Conservation (phyloP, 805 yeast genomes). For the Candida stauntonica region DNA sequence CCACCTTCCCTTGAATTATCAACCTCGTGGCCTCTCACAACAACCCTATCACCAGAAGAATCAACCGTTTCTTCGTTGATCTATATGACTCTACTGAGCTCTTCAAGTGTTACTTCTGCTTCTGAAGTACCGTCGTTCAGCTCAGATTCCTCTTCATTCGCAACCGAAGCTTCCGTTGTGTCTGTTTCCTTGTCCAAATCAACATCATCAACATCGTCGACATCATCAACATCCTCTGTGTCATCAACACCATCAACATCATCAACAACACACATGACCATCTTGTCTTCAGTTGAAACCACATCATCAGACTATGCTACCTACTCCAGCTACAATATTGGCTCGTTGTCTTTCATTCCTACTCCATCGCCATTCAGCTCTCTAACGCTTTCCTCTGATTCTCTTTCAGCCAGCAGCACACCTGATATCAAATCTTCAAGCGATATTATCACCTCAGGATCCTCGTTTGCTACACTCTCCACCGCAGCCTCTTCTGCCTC, state of each 20-base stretch:
- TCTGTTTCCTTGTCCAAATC: background rate
- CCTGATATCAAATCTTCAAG: no score
- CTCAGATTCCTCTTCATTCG: background rate
- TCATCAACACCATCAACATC: background rate
- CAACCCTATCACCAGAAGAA: background rate
- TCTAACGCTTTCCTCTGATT: no score
- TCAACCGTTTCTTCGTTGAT: background rate
- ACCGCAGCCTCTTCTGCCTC: background rate
- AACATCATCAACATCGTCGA: no score
- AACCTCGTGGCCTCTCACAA: background rate
- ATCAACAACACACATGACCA: background rate
- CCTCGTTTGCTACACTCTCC: no score
- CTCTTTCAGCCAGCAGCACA: no score
- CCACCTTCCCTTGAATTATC: no score
- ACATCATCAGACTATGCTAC: background rate
- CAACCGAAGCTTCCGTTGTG: background rate
- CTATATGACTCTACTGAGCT: background rate
- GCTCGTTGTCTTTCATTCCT: background rate
- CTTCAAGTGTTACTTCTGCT: background rate
- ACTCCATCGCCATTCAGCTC: no score
- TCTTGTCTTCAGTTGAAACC: background rate
- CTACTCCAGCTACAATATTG: background rate
- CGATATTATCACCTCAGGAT: background rate
- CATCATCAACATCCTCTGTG: no score
- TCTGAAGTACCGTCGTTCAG: background rate